phyloP scores from a whole-genome alignment of 305 asterid genomes.

The Fraxinus nigra region DNA sequence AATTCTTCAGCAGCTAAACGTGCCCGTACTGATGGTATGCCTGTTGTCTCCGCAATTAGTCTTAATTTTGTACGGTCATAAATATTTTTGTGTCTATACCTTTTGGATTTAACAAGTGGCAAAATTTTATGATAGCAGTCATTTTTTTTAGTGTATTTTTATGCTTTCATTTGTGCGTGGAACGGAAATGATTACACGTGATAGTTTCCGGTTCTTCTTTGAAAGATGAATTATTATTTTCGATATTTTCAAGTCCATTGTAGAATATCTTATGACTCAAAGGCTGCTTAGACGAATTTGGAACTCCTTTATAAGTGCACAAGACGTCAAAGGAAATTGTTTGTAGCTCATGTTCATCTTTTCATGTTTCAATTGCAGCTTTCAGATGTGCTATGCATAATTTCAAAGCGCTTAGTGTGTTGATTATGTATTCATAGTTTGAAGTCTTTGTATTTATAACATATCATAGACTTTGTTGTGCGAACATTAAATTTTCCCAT shows the following conservation, averaged over 20 bases:
- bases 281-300: neutral
- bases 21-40: slow-evolving; percentile 83
- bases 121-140: neutral
- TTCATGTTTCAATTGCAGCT: neutral
- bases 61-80: neutral
- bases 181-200: neutral
- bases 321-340: neutral
- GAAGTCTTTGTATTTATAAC: neutral
- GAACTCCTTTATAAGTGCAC: neutral
- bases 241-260: neutral
- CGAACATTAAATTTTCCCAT: neutral
- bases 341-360: neutral
- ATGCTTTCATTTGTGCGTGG: neutral
- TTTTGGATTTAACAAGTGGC: neutral
- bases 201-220: neutral
- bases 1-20: slow-evolving; percentile 87
- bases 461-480: neutral
- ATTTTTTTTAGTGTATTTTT: neutral
- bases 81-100: neutral
- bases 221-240: neutral
- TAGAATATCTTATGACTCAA: neutral
- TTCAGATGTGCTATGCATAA: neutral
- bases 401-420: neutral
- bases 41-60: neutral
- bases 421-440: neutral